Conservation (phyloP, 2,329 filamentous ascomycete genomes). For the Arachnomyces sp. region DNA sequence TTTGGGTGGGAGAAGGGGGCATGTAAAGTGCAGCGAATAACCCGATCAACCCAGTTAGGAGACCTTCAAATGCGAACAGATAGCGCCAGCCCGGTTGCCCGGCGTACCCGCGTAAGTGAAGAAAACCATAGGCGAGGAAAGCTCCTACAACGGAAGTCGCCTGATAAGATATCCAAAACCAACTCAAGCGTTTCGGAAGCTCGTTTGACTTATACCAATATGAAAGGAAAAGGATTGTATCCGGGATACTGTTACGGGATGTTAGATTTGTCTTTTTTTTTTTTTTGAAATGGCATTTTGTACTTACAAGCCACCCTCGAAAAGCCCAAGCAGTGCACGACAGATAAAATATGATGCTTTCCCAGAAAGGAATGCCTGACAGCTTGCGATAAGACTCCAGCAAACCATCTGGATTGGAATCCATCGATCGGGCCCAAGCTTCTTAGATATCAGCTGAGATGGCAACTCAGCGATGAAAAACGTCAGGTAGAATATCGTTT, state of each 20-base stretch:
- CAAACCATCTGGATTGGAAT: constrained; percentile 52
- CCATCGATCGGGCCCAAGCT: constrained; percentile 52
- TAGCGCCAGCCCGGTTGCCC: constrained; percentile 38
- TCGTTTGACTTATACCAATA: constrained; percentile 71
- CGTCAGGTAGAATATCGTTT: constrained; percentile 30
- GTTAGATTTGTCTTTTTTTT: constrained; percentile 4
- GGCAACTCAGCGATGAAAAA: constrained; percentile 49
- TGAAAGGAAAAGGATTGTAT: constrained; percentile 51
- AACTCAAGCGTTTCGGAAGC: constrained; percentile 58
- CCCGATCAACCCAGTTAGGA: constrained; percentile 48
- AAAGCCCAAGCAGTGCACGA: constrained; percentile 41
- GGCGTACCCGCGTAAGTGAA: constrained; percentile 30
- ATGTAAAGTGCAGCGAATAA: constrained; percentile 53
- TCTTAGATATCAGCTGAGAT: constrained; percentile 54
- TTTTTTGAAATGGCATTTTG: constrained; percentile 19
- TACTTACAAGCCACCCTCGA: constrained; percentile 54
- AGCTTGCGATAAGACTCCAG: constrained; percentile 48
- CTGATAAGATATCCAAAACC: constrained; percentile 62
- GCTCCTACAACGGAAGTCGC: constrained; percentile 40
- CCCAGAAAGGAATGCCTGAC: constrained; percentile 45
- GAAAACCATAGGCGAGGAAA: constrained; percentile 40
- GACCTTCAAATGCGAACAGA: constrained; percentile 36
- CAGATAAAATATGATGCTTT: constrained; percentile 35
- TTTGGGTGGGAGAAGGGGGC: constrained; percentile 58
- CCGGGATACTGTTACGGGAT: constrained; percentile 28